Percentiles rank a stretch among this genome's conserved stretches.
Evolutionary conservation across 441 rosid species (phyloP).

Genomic region (Euphorbia celastroides): DNA sequence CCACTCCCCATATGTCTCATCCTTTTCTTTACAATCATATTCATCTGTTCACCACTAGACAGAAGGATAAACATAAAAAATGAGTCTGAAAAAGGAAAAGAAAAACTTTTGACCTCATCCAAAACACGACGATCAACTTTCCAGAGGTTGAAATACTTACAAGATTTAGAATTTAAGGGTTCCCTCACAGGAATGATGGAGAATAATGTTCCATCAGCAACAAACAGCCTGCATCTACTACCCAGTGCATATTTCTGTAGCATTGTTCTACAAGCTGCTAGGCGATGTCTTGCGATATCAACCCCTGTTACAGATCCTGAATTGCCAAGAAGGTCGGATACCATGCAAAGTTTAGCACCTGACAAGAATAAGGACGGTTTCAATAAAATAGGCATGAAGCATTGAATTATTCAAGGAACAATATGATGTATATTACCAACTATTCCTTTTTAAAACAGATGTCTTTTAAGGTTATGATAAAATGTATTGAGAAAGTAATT

Average conservation of each 20-base stretch:
- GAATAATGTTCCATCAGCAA: constrained; percentile 76
- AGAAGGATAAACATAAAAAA: constrained; percentile 29
- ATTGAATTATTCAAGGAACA: background rate
- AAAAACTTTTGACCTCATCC: constrained; percentile 5
- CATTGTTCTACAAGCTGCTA: constrained; percentile 88
- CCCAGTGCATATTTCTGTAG: constrained; percentile 70
- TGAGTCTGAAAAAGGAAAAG: background rate
- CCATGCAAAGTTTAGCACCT: constrained; percentile 97
- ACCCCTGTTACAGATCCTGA: constrained; percentile 81
- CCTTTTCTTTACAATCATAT: constrained; percentile 32
- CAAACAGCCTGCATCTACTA: constrained; percentile 65
- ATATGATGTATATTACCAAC: background rate
- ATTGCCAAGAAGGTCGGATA: constrained; percentile 63
- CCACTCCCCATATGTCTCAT: constrained; percentile 55
- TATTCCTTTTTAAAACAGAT: background rate
- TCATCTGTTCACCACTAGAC: constrained; percentile 52
- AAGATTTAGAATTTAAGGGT: constrained; percentile 29
- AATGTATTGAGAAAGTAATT: background rate
- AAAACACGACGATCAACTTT: constrained; percentile 4
- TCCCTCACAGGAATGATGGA: constrained; percentile 46
- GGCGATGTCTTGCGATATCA: constrained; percentile 78
- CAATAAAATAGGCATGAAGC: background rate
- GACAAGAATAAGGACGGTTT: constrained; percentile 13
- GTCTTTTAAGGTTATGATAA: background rate
- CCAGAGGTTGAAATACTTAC: constrained; percentile 28